Percentiles rank a stretch among this genome's conserved stretches.
phyloP scores from a whole-genome alignment of 2,329 filamentous ascomycete genomes.

The Colletotrichum endophyticum region DNA sequence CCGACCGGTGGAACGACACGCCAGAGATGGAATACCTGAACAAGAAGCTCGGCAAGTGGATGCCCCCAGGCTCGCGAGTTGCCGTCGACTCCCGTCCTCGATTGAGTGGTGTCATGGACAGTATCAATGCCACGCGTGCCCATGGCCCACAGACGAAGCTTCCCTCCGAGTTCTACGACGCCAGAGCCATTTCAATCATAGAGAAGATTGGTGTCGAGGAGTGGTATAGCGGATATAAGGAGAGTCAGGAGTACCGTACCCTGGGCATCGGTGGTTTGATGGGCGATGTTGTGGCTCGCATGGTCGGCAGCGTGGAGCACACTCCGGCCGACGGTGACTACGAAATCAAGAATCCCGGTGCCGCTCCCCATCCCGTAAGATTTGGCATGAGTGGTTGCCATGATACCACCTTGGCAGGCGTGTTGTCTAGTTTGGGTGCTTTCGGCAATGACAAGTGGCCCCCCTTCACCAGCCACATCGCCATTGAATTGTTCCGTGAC shows the following conservation, averaged over 20 bases:
- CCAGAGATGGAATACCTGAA: conserved; percentile 86
- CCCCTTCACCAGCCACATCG: conserved; percentile 90
- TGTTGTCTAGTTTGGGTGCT: conserved; percentile 79
- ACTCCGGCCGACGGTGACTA: conserved; percentile 58
- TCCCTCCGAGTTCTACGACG: conserved; percentile 87
- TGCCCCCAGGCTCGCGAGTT: conserved; percentile 74
- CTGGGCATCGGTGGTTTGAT: conserved; percentile 86
- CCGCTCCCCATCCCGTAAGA: conserved; percentile 56
- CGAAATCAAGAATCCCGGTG: conserved; percentile 46
- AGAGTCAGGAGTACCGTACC: conserved; percentile 85
- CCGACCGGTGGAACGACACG: conserved; percentile 75
- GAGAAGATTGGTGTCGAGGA: conserved; percentile 84
- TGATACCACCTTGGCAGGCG: conserved; percentile 87
- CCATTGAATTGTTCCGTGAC: conserved; percentile 84
- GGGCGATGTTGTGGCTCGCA: conserved; percentile 80
- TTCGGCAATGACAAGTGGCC: conserved; percentile 81
- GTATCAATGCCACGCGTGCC: conserved; percentile 85
- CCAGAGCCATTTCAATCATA: conserved; percentile 70
- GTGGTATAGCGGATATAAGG: conserved; percentile 88
- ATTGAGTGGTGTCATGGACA: conserved; percentile 92
- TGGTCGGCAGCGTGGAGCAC: conserved; percentile 70
- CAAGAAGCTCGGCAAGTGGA: conserved; percentile 79
- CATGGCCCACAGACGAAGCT: conserved; percentile 82
- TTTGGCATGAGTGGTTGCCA: conserved; percentile 87
- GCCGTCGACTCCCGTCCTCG: conserved; percentile 85